Evolutionary conservation across 495 filamentous ascomycete species (phyloP).

Genomic region (Aspergillus sclerotiicarbonarius): DNA sequence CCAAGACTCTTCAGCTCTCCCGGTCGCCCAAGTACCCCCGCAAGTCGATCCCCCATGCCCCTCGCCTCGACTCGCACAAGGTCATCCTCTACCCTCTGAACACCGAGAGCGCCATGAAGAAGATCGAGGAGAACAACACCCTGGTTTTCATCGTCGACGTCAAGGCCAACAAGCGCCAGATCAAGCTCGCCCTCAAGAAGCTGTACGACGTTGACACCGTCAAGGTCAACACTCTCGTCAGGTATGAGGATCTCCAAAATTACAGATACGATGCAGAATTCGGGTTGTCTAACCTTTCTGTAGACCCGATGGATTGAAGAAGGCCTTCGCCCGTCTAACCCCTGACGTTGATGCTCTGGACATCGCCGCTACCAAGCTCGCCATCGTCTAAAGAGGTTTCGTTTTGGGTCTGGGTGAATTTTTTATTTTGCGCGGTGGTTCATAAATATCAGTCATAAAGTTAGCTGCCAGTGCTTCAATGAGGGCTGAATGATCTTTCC

Average conservation of each 20-base stretch:
- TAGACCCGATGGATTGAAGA: slow-evolving; percentile 96
- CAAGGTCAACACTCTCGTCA: slow-evolving; percentile 99
- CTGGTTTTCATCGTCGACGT: slow-evolving; percentile 97
- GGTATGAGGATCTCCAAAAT: slow-evolving; percentile 54
- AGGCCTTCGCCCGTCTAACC: slow-evolving; percentile 93
- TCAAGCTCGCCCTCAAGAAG: slow-evolving; percentile 98
- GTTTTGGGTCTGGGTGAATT: slow-evolving; percentile 43
- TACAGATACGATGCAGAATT: slow-evolving; percentile 1
- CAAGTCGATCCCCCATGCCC: slow-evolving; percentile 85
- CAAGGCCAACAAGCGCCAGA: slow-evolving; percentile 99
- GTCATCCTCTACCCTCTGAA: slow-evolving; percentile 84
- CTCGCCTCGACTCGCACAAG: slow-evolving; percentile 91
- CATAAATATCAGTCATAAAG: slow-evolving; percentile 43
- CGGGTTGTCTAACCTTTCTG: slow-evolving; percentile 19
- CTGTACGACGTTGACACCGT: slow-evolving; percentile 96
- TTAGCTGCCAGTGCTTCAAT: slow-evolving; percentile 35
- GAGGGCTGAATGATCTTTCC: slow-evolving; percentile 45
- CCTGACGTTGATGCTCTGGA: slow-evolving; percentile 97
- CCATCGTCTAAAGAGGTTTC: slow-evolving; percentile 76
- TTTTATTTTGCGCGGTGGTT: slow-evolving; percentile 43
- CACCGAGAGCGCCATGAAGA: slow-evolving; percentile 99
- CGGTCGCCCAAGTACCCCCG: slow-evolving; percentile 95
- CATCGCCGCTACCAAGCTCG: slow-evolving; percentile 97
- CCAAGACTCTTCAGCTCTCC: slow-evolving; percentile 88
- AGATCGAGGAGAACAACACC: slow-evolving; percentile 99